A percentile compares a stretch with the other conserved stretches of the same genome.
Evolutionary conservation across 495 filamentous ascomycete species (phyloP).

Genomic region (Xylaria sp.): DNA sequence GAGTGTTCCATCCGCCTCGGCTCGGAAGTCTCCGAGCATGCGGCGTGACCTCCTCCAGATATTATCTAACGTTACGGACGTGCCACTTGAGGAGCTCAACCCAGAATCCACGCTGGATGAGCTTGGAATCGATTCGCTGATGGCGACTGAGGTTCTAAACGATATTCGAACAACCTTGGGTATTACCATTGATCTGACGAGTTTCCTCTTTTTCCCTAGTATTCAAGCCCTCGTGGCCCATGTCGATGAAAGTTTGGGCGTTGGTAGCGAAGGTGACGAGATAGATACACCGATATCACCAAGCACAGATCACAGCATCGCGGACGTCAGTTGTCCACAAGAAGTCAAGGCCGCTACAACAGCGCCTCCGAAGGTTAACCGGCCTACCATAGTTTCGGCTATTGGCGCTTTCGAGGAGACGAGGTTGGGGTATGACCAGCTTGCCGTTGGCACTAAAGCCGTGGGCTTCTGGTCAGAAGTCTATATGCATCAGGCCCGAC

Average conservation of each 20-base stretch:
- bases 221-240: constrained; percentile 25
- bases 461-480: constrained; percentile 41
- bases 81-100: constrained; percentile 22
- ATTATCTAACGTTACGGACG: constrained; percentile 11
- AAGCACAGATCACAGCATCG: neutral
- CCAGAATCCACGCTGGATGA: constrained; percentile 30
- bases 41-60: constrained; percentile 21
- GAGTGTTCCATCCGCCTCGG: neutral
- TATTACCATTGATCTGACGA: constrained; percentile 30
- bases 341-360: neutral
- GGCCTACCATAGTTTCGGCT: constrained; percentile 24
- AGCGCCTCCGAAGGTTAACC: neutral
- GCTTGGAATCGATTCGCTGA: constrained; percentile 50
- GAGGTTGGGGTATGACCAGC: constrained; percentile 26
- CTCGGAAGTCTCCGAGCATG: constrained; percentile 13
- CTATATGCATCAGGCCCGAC: constrained; percentile 43
- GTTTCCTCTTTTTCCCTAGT: constrained; percentile 29
- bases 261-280: constrained; percentile 13
- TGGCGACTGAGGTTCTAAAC: constrained; percentile 36
- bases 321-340: neutral
- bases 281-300: neutral
- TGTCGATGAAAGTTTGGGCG: constrained; percentile 22
- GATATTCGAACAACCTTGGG: constrained; percentile 28
- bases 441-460: constrained; percentile 17
- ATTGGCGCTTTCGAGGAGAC: constrained; percentile 27